Base-by-base conservation (phyloP, 1,139 yeast genomes). In the Debaryomyces nepalensis region DNA sequence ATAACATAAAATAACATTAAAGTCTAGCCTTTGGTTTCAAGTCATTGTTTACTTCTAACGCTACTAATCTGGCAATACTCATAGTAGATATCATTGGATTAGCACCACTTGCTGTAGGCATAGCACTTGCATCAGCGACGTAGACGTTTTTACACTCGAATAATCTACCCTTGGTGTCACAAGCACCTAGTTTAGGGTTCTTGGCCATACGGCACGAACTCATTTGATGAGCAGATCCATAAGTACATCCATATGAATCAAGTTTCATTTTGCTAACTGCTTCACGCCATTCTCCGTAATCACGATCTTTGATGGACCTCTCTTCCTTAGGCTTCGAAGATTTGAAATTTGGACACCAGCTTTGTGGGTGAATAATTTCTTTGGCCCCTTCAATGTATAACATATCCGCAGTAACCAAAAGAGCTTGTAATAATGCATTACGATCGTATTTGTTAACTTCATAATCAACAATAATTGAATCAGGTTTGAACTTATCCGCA, bases 141-240 rank as follows among this genome's bases (percentile, higher is more conserved):
- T 69, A 77, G 32, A 81, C 67, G 51, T 79, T 77, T 32, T 65
- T 58, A 53, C 82, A 75, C 50, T 81, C 86, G 54, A 63, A 77
- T 26, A 80, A 67, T 42, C 70, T 70, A 7, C 84, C 85, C 19
- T 60, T 64, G 21, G 54, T 56, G 47, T 77, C 81, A 40, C 75
- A 70, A 4, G 83, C 83, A 5, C 81, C 80, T 44, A 69, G 53
- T 9, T 51, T 46, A 6, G 83, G 77, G 7, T 76, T 75, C 49
- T 67, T 66, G 12, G 81, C 79, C 66, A 80, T 78, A 46, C 84
- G 69, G 55, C 84, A 79, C 2, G 77, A 57, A 41, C 79, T 69
- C 84, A 81, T 80, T 58, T 81, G 85, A 57, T 81, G 85, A 5
- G 86, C 86, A 3, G 77, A 67, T 3, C 84, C 85, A 45, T 67